These are phyloP conservation scores for Candida schatavii DNA, from an alignment of 805 yeast species.

Conservation along the genomic window DNA sequence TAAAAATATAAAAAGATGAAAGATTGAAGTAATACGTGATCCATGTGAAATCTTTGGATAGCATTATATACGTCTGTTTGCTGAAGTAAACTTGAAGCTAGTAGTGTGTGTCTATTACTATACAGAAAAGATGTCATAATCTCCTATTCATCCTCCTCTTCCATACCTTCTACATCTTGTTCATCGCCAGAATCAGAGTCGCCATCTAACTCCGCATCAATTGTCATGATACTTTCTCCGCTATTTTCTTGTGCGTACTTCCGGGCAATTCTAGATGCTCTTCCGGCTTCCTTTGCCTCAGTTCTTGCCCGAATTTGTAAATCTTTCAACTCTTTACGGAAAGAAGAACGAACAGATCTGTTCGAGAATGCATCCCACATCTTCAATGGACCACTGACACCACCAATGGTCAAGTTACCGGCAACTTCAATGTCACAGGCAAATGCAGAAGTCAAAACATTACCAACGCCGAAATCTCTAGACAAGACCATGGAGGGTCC, in stretches of 20 bases:
- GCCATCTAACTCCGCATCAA: constrained; percentile 55
- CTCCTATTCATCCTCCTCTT: constrained; percentile 17
- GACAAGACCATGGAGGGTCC: constrained; percentile 86
- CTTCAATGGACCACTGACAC: constrained; percentile 78
- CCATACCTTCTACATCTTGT: constrained; percentile 39
- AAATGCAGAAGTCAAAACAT: constrained; percentile 77
- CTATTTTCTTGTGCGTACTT: constrained; percentile 52
- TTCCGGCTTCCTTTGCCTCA: constrained; percentile 54
- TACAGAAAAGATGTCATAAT: neutral
- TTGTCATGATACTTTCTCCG: constrained; percentile 56
- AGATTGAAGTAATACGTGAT: neutral
- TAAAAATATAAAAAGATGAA: neutral
- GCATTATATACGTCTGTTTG: too few relatives aligned
- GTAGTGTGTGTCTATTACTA: constrained; percentile 1
- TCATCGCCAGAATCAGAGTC: constrained; percentile 62
- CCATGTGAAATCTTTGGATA: too few relatives aligned
- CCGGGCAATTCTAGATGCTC: constrained; percentile 71
- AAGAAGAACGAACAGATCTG: constrained; percentile 67
- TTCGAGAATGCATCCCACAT: constrained; percentile 92
- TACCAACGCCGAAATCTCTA: constrained; percentile 92
- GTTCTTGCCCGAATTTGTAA: constrained; percentile 57
- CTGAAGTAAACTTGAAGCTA: too few relatives aligned
- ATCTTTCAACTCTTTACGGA: constrained; percentile 54
- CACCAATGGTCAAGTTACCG: constrained; percentile 84
- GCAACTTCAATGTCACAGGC: constrained; percentile 85